Base-by-base conservation (phyloP, 768 basidiomycete genomes). In the Cystoderma amianthinum region DNA sequence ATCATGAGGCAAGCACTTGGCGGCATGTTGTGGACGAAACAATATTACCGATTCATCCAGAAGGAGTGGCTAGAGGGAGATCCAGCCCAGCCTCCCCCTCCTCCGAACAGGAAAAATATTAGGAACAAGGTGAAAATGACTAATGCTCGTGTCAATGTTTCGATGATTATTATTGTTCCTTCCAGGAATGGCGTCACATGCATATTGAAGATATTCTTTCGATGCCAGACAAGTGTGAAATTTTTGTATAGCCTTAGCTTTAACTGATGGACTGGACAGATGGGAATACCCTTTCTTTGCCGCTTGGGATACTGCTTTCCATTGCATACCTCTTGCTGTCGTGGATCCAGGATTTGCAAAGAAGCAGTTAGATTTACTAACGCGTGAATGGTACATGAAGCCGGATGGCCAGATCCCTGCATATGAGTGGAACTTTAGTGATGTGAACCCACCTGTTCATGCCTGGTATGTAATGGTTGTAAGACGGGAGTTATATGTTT, bases 251-350 rank as follows among this genome's bases (percentile, higher is more conserved):
- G 17, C 13, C n/a, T 22, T 3, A n/a, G 9, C 9, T 30, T 15
- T 15, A 15, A 30, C 28, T 30, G 15, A 30, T 30, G 10, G 28
- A 30, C 9, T 36, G 17, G 9, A 36, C 9, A 88, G 84, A 60
- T 89, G 96, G 96, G 96, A 99, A 63, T 98, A 98, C 59, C 96
- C 96, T 1, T 98, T 96, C 74, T 98, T 99, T 54, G 94, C 95
- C 0, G 94, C 94, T 38, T 95, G 91, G 91, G 90, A 95, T 59
- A 92, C 86, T 0, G 96, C 96, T n/a, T 99, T 99, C 72, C 96
- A 99, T 57, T 97, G 95, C 54, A 92, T 99, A 49, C 96, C 96
- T 0, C 76, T 99, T 11, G 96, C 96, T 9, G 79, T 98, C 48
- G 87, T 99, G 21, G 96, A 99, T 56, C 85, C 96, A 1, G 70